Base-by-base conservation (phyloP, 768 basidiomycete species). In the Pleurotus cornucopiae region DNA sequence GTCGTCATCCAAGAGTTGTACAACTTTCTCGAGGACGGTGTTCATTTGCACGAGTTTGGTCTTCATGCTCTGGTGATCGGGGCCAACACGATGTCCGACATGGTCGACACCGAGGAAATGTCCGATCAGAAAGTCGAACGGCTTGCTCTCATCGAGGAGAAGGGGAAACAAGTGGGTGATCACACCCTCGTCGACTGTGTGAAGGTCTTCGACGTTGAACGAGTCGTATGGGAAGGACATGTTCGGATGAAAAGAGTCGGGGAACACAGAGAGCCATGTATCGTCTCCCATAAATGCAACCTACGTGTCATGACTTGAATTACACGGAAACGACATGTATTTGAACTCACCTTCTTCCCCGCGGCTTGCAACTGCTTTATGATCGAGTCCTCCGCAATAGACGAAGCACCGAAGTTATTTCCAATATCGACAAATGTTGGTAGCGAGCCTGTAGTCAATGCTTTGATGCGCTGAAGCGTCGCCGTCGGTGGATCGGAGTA, bases 141-240 rank as follows among this genome's bases (percentile, higher is more conserved):
- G 72, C 14, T 73, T 71, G 0, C 73, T 69, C 14, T 64, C 57
- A 39, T 79, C 71, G 51, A 78, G 73, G 4, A 98, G 77, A 18
- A 94, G 78, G 0, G 93, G 92, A 61, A 95, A 85, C 4, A 98
- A 75, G 63, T 98, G 86, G 9, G 73, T 64, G 38, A 90, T 87
- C 55, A 98, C 94, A 6, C 96, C 96, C 51, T 88, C 77, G 64
- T 99, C 97, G 46, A 98, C 97, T 0, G 92, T 88, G 64, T 99
- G 94, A 2, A 99, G 78, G 67, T 98, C 97, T 69, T 98, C 97
- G 57, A 99, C 97, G 69, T 98, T 94, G 79, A 99, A 98, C 0
- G 94, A 97, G 69, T 97, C 95, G 66, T 85, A 98, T 0, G 95
- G 88, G 65, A 84, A 88, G 1, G 88, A 78, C 76, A 89, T 84